Conservation (phyloP, 1,284 basidiomycete species). For the Coniophora puteana region DNA sequence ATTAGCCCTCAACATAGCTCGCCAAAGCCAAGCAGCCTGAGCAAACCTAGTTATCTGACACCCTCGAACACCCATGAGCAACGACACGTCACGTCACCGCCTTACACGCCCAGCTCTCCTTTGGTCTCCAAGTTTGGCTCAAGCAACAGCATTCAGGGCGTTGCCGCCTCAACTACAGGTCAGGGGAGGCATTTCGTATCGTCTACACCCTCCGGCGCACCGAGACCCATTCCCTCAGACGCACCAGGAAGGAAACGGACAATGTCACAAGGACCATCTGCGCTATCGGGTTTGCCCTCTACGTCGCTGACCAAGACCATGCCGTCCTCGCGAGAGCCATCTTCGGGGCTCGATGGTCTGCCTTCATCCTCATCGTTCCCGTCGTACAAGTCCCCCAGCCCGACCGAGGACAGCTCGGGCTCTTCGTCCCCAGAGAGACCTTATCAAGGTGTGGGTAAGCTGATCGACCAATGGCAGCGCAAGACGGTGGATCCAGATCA, state of each 20-base stretch:
- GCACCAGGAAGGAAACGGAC: neutral
- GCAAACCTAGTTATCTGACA: too few relatives aligned
- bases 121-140: constrained; percentile 17
- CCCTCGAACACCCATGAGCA: too few relatives aligned
- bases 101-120: constrained; percentile 18
- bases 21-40: constrained; percentile 36
- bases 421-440: constrained; percentile 69
- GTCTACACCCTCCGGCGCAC: too few relatives aligned
- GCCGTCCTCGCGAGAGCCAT: constrained; percentile 10
- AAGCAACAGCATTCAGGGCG: too few relatives aligned
- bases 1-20: constrained; percentile 31
- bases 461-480: constrained; percentile 82
- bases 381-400: constrained; percentile 20
- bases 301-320: constrained; percentile 19
- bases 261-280: too few relatives aligned
- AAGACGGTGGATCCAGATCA: constrained; percentile 62
- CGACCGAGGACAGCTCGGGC: constrained; percentile 32
- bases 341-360: constrained; percentile 21
- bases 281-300: constrained; percentile 20
- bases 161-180: too few relatives aligned
- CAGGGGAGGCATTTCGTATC: too few relatives aligned
- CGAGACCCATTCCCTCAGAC: too few relatives aligned
- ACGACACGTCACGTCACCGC: too few relatives aligned
- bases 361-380: constrained; percentile 11
- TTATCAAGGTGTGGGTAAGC: constrained; percentile 74